These are phyloP conservation scores for Fraxinus greggii DNA, from an alignment of 305 asterid species.

Conservation along the genomic window DNA sequence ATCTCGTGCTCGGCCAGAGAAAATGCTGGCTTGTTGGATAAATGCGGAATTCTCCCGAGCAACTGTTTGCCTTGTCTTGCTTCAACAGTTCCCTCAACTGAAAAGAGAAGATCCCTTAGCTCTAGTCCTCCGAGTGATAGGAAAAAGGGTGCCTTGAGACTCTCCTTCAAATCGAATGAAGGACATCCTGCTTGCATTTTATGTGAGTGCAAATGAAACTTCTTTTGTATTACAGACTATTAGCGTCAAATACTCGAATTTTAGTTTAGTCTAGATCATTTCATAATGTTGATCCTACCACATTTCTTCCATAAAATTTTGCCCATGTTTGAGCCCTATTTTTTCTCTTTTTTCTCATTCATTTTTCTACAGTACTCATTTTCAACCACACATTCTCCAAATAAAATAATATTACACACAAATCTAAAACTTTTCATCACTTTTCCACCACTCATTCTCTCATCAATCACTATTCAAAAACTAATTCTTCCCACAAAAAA, in stretches of 20 bases:
- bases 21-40: constrained; percentile 57
- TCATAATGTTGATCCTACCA: background rate
- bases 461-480: no score
- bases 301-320: background rate
- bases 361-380: no score
- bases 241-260: background rate
- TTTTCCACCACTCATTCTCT: no score
- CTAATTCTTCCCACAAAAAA: no score
- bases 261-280: background rate
- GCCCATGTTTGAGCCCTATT: no score
- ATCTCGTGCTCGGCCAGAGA: constrained; percentile 49
- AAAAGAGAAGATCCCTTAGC: constrained; percentile 67
- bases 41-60: constrained; percentile 73
- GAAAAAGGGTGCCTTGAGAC: constrained; percentile 68
- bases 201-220: constrained; percentile 43
- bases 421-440: no score
- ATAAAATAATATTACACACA: no score
- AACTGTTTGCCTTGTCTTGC: constrained; percentile 96
- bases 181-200: constrained; percentile 47
- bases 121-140: constrained; percentile 64
- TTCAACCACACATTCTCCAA: no score
- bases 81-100: constrained; percentile 57
- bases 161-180: background rate
- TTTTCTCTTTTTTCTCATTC: no score
- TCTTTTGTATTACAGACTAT: background rate